Evolutionary conservation across 495 filamentous ascomycete genomes (phyloP), one percentile per base, ranked within the genome.

Genomic region (Clohesyomyces aquaticus): DNA sequence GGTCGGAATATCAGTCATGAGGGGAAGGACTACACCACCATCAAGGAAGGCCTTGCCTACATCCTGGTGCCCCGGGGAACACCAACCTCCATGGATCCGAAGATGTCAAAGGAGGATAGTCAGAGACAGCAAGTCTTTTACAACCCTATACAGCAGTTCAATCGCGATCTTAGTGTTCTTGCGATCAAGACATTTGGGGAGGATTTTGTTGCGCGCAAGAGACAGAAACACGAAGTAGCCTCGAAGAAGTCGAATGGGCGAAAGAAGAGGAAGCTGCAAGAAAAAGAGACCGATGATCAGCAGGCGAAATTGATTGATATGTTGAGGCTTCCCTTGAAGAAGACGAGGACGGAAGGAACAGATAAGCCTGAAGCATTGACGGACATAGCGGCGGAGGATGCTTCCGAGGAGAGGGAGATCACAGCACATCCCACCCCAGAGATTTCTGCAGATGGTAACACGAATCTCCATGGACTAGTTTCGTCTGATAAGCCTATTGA

Each of bases 141-240:
- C 78, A 98, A 98, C 66, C 93, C 94, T 0, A 96, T 98, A 43
- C 95, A 98, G 72, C 95, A 98, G 74, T 98, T 96, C 80, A 98
- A 98, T 77, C 85, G 94, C 10, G 94, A 98, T 76, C 77, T 98
- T 67, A 96, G 90, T 70, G 89, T 97, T 28, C 82, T 98, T 21
- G 90, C 92, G 18, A 95, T 98, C 69, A 88, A 87, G 70, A 86
- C 87, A 0, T 96, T 89, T 77, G 89, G 87, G 0, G 86, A 94
- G 55, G 85, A 91, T 61, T 72, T 82, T 14, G 54, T 88, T 14
- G 80, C 74, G 29, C 54, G 50, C 22, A 67, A 51, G 42, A 62
- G 65, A 67, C 63, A 77, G 64, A 73, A 71, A 52, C 65, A 67
- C 56, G 73, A 75, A n/a, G n/a, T n/a, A n/a, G n/a, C n/a, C n/a